These are phyloP conservation scores for Viola odorata DNA, from an alignment of 345 rosid species.

Conservation along the genomic window DNA sequence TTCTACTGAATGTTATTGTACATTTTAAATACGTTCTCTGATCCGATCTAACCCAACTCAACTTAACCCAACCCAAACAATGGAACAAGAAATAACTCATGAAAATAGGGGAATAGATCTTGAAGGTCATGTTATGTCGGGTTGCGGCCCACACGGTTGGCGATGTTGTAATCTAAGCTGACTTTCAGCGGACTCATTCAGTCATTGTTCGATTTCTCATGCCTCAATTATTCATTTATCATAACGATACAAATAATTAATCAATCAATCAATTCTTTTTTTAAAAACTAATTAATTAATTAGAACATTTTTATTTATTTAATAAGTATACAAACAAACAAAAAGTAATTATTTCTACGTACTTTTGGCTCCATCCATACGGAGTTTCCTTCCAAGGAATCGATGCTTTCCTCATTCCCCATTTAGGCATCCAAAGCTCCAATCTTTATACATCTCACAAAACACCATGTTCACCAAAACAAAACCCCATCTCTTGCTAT, in stretches of 20 bases:
- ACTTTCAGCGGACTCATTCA: conserved; percentile 10
- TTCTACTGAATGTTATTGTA: too few relatives aligned
- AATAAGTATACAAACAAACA: neutral
- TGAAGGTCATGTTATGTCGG: neutral
- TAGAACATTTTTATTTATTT: neutral
- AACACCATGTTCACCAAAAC: conserved; percentile 4
- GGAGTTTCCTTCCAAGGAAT: conserved; percentile 14
- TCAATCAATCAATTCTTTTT: neutral
- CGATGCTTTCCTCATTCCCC: conserved; percentile 15
- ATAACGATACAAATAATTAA: too few relatives aligned
- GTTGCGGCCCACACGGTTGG: conserved; percentile 15
- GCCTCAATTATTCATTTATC: too few relatives aligned
- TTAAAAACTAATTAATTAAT: neutral
- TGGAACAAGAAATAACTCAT: neutral
- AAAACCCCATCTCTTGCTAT: neutral
- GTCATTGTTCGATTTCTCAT: too few relatives aligned
- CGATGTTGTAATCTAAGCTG: conserved; percentile 14
- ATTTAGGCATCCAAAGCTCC: conserved; percentile 15
- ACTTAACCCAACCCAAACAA: too few relatives aligned
- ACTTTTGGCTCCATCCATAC: conserved; percentile 17
- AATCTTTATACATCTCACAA: neutral
- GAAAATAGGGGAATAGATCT: neutral
- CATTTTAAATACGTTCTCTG: too few relatives aligned
- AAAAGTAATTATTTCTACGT: conserved; percentile 1
- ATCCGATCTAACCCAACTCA: too few relatives aligned